Evolutionary conservation across 805 yeast species (phyloP), one percentile per base, ranked within the genome.

Genomic region (Tetrapisispora taiwanensis): DNA sequence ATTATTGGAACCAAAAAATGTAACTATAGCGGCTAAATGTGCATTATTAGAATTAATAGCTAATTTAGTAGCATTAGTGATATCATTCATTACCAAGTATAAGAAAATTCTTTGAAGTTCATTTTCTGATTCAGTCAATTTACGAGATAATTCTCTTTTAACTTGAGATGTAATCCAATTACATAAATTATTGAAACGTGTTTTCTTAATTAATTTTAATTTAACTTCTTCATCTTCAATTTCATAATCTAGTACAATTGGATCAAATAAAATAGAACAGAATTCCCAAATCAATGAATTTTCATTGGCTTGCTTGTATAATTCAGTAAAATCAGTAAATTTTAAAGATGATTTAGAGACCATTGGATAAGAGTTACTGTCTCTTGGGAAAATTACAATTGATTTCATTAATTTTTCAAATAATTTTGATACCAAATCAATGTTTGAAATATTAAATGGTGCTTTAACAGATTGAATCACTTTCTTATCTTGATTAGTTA

Each of bases 1-100:
- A 51, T 81, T 84, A 52, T 82, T 81, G 0, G 92, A 79, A 30
- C 85, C 95, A 7, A 83, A 59, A 36, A 84, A 65, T 0, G 95
- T 73, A 12, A 90, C 60, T 24, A 86, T 55, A 0, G 76, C 77
- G 0, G 95, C 78, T 17, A 90, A 62, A 59, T 89, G 95, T 5
- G 74, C 63, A 53, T 84, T 84, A 8, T 72, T 71, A 0, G 82
- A 62, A n/a, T 71, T 65, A 1, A 79, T 62, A 1, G 96, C 89
- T 3, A 67, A 47, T 27, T 69, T 67, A 6, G 80, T 68, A 1
- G 97, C 97, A 24, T 69, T 68, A 8, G 71, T 66, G 26, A 86
- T 54, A 45, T 81, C 75, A 43, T 83, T 79, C 4, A 74, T 67
- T 28, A 78, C 69, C 9, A 82, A 48, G 22, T 66, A 56, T 3